Evolutionary conservation across 2,329 filamentous ascomycete species (phyloP).

Genomic region (Penicillium sp.): DNA sequence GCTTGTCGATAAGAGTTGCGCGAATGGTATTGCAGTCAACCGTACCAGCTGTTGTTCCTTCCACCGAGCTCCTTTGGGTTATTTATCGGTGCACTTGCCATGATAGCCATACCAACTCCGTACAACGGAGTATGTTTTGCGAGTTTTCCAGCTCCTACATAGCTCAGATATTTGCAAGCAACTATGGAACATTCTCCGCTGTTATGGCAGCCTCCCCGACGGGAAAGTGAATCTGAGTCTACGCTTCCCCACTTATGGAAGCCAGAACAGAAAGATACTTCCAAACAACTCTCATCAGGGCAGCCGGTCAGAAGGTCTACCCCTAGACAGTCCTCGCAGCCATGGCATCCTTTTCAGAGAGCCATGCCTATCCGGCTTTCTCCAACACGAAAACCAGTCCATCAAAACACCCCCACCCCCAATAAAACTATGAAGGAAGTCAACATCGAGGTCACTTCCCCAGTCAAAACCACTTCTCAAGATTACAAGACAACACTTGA

Average conservation of each 20-base stretch:
- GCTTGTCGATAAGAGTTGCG: constrained; percentile 24
- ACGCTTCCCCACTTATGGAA: background rate
- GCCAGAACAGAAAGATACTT: background rate
- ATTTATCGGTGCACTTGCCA: too few relatives aligned
- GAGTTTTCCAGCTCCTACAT: background rate
- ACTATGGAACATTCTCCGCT: background rate
- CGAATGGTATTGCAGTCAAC: constrained; percentile 10
- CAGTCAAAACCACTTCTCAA: background rate
- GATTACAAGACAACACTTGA: background rate
- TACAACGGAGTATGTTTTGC: background rate
- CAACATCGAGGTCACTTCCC: background rate
- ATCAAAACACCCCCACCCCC: background rate
- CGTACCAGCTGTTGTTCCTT: constrained; percentile 12
- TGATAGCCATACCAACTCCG: background rate
- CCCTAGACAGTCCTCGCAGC: background rate
- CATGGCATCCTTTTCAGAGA: background rate
- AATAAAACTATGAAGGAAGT: background rate
- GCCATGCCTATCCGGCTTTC: background rate
- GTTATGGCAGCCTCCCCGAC: background rate
- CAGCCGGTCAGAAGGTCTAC: too few relatives aligned
- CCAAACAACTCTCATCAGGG: background rate
- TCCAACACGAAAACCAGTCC: background rate
- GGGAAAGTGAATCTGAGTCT: background rate
- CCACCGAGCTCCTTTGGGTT: too few relatives aligned
- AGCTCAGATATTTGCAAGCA: background rate